Base-by-base conservation (phyloP, 257 asterid genomes). In the Solanum corneliomulleri region DNA sequence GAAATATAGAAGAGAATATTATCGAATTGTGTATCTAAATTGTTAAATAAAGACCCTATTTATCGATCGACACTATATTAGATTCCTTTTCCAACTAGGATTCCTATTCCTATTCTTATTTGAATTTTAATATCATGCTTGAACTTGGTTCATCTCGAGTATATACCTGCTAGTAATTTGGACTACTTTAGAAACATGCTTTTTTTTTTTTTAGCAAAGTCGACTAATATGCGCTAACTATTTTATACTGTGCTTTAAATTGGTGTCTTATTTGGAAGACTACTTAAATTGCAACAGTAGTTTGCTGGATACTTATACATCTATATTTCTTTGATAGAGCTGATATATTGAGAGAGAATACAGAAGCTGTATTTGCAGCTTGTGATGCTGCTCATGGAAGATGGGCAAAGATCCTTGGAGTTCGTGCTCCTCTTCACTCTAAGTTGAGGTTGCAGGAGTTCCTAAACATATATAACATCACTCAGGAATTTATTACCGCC, bases 351-450 rank as follows among this genome's bases (percentile, higher is more conserved):
- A 93, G 99, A 91, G 99, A 97, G 92, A 97, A 97, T 66, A 94
- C 99, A 45, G 99, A 97, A 91, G 98, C 99, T 90, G 94, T 97
- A 41, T 95, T 97, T 91, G 98, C 99, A 89, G 99, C 98, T 68
- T 97, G 99, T 90, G 99, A 96, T 92, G 97, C 98, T 89, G 99
- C 99, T 92, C 99, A 97, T 92, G 99, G 98, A 86, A 94, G 99
- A 90, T 97, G 99, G 99, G 99, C 99, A 49, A 97, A 97, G 91
- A 94, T 97, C 86, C 97, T 97, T 89, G 99, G 99, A 71, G 98
- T 96, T 87, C 99, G 99, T 86, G 93, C 98, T 88, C 97, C 92
- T 84, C 95, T 96, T 91, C 99, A 97, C 91, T 95, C 95, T 20
- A 97, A 92, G 89, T 91, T 97, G 90, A 94, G 94, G 90, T 89